A percentile compares a stretch with the other conserved stretches of the same genome.
Evolutionary conservation across 352 stramenopile genomes (phyloP).

Genomic region (Phytophthora parvispora): DNA sequence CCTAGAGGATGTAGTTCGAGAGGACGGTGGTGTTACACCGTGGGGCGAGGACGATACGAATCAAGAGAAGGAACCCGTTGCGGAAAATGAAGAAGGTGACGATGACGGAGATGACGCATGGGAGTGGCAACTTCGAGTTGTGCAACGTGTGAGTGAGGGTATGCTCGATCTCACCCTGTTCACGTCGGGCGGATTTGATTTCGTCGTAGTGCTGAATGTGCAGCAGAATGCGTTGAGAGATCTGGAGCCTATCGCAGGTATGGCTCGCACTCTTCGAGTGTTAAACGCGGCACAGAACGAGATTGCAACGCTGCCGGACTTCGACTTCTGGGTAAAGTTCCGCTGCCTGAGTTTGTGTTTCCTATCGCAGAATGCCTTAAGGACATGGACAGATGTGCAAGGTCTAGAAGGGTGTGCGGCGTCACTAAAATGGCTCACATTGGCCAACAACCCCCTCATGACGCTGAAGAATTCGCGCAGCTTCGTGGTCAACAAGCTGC

Average conservation of each 20-base stretch:
- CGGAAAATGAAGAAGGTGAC: constrained; percentile 10
- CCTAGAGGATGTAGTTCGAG: neutral
- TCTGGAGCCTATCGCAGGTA: constrained; percentile 53
- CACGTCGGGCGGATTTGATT: constrained; percentile 52
- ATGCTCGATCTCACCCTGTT: constrained; percentile 44
- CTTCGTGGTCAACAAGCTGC: constrained; percentile 81
- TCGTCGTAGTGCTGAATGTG: constrained; percentile 69
- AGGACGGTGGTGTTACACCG: constrained; percentile 3
- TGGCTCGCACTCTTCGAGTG: constrained; percentile 54
- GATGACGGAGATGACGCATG: constrained; percentile 31
- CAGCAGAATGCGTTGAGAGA: constrained; percentile 71
- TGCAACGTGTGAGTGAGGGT: constrained; percentile 60
- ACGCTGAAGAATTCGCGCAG: constrained; percentile 52
- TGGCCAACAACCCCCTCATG: constrained; percentile 77
- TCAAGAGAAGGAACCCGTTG: neutral
- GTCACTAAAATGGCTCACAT: constrained; percentile 63
- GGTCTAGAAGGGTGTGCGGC: constrained; percentile 50
- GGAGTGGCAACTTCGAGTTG: constrained; percentile 59
- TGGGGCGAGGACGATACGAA: constrained; percentile 21
- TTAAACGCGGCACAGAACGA: constrained; percentile 74
- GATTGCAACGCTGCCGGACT: constrained; percentile 52
- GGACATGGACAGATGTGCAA: constrained; percentile 59
- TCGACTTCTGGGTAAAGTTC: constrained; percentile 67
- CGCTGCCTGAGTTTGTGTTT: constrained; percentile 61
- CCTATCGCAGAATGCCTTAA: constrained; percentile 63